Conservation (phyloP, 257 asterid species). For the Petunia axillaris region DNA sequence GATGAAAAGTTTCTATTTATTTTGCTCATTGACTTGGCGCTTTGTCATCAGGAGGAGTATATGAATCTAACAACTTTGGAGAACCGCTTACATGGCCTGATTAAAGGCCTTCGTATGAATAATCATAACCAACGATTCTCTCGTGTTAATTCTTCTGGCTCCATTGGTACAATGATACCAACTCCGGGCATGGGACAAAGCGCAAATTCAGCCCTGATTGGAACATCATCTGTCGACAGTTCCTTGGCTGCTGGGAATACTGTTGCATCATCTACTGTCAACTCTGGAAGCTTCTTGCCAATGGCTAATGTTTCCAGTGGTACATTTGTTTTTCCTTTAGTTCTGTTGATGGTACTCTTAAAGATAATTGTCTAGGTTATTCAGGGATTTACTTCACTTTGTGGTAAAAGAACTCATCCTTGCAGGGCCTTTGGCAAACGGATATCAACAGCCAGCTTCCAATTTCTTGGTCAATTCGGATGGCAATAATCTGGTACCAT, state of each 20-base stretch:
- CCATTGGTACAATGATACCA: slow-evolving; percentile 93
- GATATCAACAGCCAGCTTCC: slow-evolving; percentile 70
- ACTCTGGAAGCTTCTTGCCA: slow-evolving; percentile 68
- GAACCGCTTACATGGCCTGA: slow-evolving; percentile 70
- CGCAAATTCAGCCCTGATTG: slow-evolving; percentile 59
- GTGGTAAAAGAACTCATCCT: slow-evolving; percentile 35
- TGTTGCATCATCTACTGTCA: slow-evolving; percentile 54
- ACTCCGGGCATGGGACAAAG: slow-evolving; percentile 88
- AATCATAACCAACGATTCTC: slow-evolving; percentile 71
- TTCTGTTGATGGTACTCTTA: slow-evolving; percentile 50
- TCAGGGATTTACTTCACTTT: slow-evolving; percentile 27
- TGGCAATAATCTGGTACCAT: slow-evolving; percentile 60
- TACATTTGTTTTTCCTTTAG: slow-evolving; percentile 48
- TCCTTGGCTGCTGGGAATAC: slow-evolving; percentile 44
- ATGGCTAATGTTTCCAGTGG: slow-evolving; percentile 58
- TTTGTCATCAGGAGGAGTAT: slow-evolving; percentile 74
- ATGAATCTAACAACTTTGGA: slow-evolving; percentile 68
- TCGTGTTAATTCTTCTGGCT: slow-evolving; percentile 64
- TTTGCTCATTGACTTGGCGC: slow-evolving; percentile 11
- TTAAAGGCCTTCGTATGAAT: slow-evolving; percentile 50
- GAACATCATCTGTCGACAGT: slow-evolving; percentile 60
- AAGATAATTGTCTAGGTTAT: slow-evolving; percentile 24
- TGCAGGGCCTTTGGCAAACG: slow-evolving; percentile 71
- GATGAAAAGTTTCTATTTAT: slow-evolving; percentile 12
- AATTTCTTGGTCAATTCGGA: slow-evolving; percentile 60